These are phyloP conservation scores for Cordyceps militaris DNA, from an alignment of 2,329 filamentous ascomycete genomes.

Conservation along the genomic window DNA sequence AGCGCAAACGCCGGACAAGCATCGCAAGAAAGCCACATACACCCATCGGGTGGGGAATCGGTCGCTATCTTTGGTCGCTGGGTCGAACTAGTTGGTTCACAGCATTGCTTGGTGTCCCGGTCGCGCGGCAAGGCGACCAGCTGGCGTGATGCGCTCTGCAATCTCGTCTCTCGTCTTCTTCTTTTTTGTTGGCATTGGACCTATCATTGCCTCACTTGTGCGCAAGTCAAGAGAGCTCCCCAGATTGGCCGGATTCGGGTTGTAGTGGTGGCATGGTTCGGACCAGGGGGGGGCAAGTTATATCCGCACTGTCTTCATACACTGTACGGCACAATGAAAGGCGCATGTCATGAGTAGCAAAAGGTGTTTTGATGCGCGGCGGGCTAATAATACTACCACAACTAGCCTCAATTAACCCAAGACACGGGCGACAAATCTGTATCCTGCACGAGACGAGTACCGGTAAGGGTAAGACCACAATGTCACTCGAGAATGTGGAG, in stretches of 20 bases:
- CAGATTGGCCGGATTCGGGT: neutral
- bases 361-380: too few species aligned
- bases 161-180: too few species aligned
- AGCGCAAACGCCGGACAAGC: too few species aligned
- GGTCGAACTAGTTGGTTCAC: neutral
- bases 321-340: neutral
- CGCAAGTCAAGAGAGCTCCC: neutral
- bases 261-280: neutral
- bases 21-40: neutral
- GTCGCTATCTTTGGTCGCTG: neutral
- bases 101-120: neutral
- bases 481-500: neutral
- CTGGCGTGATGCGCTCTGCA: neutral
- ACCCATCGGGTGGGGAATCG: neutral
- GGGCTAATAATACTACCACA: neutral
- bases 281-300: neutral
- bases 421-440: neutral
- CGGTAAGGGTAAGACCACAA: too few species aligned
- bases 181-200: too few species aligned
- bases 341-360: neutral
- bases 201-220: neutral
- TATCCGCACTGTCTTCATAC: too few species aligned
- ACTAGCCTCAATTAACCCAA: neutral
- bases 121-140: neutral
- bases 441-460: neutral